Evolutionary conservation across 2,329 filamentous ascomycete species (phyloP), one percentile per base, ranked within the genome.

Genomic region (Fonsecaea erecta): DNA sequence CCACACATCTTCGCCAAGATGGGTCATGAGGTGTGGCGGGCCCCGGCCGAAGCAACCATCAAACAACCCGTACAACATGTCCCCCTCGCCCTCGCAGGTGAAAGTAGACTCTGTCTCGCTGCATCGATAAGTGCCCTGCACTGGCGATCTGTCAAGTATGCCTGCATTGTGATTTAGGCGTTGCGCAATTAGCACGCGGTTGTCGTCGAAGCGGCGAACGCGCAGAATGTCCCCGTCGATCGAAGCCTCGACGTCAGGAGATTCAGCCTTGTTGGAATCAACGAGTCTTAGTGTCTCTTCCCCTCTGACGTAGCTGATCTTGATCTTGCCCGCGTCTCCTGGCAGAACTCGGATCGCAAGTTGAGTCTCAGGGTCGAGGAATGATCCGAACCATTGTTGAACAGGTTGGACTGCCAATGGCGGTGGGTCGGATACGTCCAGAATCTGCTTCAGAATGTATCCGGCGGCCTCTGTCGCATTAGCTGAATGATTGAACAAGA

Each of bases 1-100:
- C 76, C 77, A 82, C 2, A 81, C 72, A 67, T 81, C 75, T 35
- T 75, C 71, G 1, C 77, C 79, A 4, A 82, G 60, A 34, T 75
- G 75, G 12, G 71, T 69, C 75, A 82, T 79, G 1, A 77, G 62
- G 57, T 76, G 74, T 2, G 72, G 69, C 1, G 78, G 75, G 1
- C 80, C 79, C 14, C 71, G 70, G 1, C 80, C 80, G 3, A 82
- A 69, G 60, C 74, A 81, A 4, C 80, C 80, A 59, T 77, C 74
- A 63, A 82, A 81, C 1, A 72, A 71, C 6, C 78, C 80, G 62
- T 81, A 81, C n/a, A 82, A 59, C 63, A 78, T 70, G 8, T 73
- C 75, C n/a, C 74, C 74, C 4, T 68, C 67, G 4, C 78, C 77
- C 3, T 63, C 70, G 61, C 75, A 75, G 51, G 73, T 71, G 65